Evolutionary conservation across 2,329 filamentous ascomycete species (phyloP), one percentile per base, ranked within the genome.

Genomic region (Tolypocladium sp.): DNA sequence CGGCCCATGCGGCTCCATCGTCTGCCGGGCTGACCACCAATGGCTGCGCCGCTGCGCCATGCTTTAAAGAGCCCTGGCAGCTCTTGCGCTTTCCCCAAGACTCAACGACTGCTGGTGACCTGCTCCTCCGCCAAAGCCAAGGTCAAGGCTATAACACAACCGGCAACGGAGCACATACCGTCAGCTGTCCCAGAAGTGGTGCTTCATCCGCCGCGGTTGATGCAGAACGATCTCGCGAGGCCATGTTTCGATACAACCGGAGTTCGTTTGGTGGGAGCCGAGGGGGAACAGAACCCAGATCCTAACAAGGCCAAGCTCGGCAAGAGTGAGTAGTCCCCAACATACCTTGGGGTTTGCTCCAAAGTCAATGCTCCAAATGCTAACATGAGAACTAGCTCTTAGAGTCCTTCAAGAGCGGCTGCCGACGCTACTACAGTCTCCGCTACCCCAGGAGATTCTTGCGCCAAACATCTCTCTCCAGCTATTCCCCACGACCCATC

Each of bases 401-500:
- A 79, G 85, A 57, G 80, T 85, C 58, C 80, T 89, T 41, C 85
- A 88, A 76, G 79, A 85, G 63, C 83, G 82, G 63, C 77, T 89
- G n/a, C 86, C 86, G 56, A 86, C 82, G 2, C 79, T 89, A 58
- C 79, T 89, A 27, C 82, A 88, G 67, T 82, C 83, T 1, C 86
- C 86, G 2, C 77, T 88, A 7, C 86, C 91, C 20, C 84, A 89
- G 66, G 86, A 91, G 61, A 83, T 96, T 62, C 85, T 95, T 63
- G 85, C 88, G 46, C 87, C 90, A 40, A 82, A 88, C 68, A 89
- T 90, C 73, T 82, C 83, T 10, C 83, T 89, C 49, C 83, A 87
- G 70, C 83, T 89, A 64, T 89, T 89, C 71, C 86, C 86, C 42
- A 84, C 85, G 35, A 94, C 90, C 0, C 90, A 95, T 68, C 91